Base-by-base conservation (phyloP, 129 eudicot species). In the Flaveria brownii region DNA sequence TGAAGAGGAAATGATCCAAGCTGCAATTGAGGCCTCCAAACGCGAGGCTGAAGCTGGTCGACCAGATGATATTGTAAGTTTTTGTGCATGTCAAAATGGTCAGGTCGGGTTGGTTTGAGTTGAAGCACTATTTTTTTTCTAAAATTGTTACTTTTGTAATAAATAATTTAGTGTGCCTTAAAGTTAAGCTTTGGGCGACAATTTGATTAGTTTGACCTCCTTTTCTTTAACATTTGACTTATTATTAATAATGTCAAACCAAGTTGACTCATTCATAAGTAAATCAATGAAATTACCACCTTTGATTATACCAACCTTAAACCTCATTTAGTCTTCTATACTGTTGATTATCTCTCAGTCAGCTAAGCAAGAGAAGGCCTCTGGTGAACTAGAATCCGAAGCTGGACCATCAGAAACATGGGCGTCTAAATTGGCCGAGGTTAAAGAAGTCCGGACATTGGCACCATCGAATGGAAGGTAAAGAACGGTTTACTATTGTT, bases 11-110 rank as follows among this genome's bases (percentile, higher is more conserved):
- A 95, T 95, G 99, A 86, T 91, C 67, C 87, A 87, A 68, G 99
- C 99, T 75, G 99, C 99, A 59, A 95, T 95, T 59, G 99, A 95
- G 86, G 99, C 97, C 75, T 95, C 99, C 46, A 95, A 87, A 78
- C 82, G 79, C 60, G 97, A 95, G 81, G 93, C 92, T 81, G 90
- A 81, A 82, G 72, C 86, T 52, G 54, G 67, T 76, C 30, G 33
- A 78, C 62, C 73, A 12, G 72, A 67, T 45, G 71, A 59, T 87
- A 68, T 75, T 17, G 59, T 72, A 62, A 43, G 5, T 39, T 72
- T 57, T 72, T 57, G 36, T 55, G 57, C 20, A 4, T 23, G 41
- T 73, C 6, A 18, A 59, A 18, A 33, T 41, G 51, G 55, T 18
- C 17, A 16, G 66, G 16, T 60, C 6, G 39, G 61, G 42, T 49